These are phyloP conservation scores for Teratosphaeria viscida DNA, from an alignment of 2,329 filamentous ascomycete species.

Conservation along the genomic window DNA sequence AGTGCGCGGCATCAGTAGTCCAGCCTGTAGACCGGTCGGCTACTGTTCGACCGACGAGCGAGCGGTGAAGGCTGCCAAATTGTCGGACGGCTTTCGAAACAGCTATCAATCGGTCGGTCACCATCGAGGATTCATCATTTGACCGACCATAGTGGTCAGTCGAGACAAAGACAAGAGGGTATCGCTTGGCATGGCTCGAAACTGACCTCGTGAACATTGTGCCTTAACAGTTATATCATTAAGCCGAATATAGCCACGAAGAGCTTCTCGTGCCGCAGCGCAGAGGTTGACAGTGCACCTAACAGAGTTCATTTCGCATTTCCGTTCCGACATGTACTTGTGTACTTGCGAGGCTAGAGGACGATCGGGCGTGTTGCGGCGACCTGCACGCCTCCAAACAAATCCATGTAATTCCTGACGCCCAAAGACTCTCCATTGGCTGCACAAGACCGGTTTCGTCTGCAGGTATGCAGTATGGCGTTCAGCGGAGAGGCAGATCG, in stretches of 20 bases:
- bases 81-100: neutral
- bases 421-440: neutral
- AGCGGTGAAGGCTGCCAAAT: neutral
- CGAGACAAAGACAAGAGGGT: neutral
- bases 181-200: neutral
- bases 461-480: neutral
- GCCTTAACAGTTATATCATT: neutral
- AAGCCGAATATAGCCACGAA: neutral
- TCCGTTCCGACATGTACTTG: neutral
- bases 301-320: neutral
- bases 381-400: neutral
- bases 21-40: neutral
- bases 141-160: neutral
- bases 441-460: neutral
- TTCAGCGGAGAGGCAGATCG: neutral
- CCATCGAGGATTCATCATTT: neutral
- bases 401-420: neutral
- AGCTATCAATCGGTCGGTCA: neutral
- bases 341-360: neutral
- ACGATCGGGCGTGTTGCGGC: neutral
- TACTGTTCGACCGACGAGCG: neutral
- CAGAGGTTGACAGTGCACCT: neutral
- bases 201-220: neutral
- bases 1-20: neutral
- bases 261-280: neutral